These are phyloP conservation scores for Nymphaea colorata DNA, from an alignment of 164 flowering plant species.

Conservation along the genomic window DNA sequence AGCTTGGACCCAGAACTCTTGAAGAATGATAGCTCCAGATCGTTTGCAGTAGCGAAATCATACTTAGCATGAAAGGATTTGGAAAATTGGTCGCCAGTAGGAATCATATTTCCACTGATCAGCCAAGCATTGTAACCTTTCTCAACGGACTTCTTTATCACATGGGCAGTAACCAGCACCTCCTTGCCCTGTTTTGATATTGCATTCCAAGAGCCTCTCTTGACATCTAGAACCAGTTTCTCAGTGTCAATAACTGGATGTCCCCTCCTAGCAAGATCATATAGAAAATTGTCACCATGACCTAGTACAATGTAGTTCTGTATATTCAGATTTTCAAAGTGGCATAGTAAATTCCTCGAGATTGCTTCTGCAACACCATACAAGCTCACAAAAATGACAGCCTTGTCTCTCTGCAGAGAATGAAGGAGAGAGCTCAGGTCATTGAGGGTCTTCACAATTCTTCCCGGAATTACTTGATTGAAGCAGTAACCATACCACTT, in stretches of 20 bases:
- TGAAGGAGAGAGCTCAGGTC: conserved; percentile 44
- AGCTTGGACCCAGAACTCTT: conserved; percentile 33
- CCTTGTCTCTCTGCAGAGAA: conserved; percentile 43
- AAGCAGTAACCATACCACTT: conserved; percentile 97
- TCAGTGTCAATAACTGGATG: conserved; percentile 57
- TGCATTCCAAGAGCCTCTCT: conserved; percentile 16
- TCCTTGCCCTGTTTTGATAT: conserved; percentile 21
- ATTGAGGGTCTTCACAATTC: conserved; percentile 33
- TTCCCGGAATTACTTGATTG: conserved; percentile 53
- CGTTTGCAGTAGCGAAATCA: conserved; percentile 32
- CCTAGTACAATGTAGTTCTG: conserved; percentile 55
- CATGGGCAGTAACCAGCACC: conserved; percentile 35
- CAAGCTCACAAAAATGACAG: conserved; percentile 46
- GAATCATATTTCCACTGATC: conserved; percentile 39
- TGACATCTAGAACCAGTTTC: conserved; percentile 20
- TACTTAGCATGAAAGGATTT: conserved; percentile 10
- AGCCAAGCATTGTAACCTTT: conserved; percentile 34
- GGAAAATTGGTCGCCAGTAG: conserved; percentile 15
- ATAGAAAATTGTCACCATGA: conserved; percentile 29
- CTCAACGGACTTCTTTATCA: conserved; percentile 39
- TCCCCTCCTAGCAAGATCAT: conserved; percentile 83
- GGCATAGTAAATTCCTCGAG: conserved; percentile 59
- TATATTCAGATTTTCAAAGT: conserved; percentile 63
- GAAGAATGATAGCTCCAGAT: conserved; percentile 27
- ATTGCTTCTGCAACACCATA: conserved; percentile 21